Percentiles rank a stretch among this genome's conserved stretches.
Conservation (phyloP, 148 eudicot genomes). For the Cornus florida region DNA sequence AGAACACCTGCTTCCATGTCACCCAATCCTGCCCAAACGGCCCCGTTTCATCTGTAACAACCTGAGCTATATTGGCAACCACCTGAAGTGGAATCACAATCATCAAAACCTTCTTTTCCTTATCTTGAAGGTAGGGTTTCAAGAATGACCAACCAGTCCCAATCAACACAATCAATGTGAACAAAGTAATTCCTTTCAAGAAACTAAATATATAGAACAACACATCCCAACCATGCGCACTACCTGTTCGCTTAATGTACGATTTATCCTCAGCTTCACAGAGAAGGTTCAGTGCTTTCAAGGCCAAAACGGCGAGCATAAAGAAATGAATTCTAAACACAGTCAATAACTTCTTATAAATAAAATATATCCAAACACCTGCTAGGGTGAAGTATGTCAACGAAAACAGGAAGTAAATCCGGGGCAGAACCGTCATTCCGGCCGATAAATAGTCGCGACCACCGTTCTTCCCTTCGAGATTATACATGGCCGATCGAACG, state of each 20-base stretch:
- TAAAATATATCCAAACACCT: constrained; percentile 34
- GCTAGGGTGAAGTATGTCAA: constrained; percentile 37
- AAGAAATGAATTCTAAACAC: constrained; percentile 61
- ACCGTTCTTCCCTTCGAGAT: constrained; percentile 44
- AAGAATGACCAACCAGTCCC: constrained; percentile 91
- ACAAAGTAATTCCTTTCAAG: constrained; percentile 55
- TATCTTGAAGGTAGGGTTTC: constrained; percentile 74
- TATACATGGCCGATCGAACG: constrained; percentile 60
- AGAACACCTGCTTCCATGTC: constrained; percentile 81
- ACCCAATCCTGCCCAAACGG: constrained; percentile 63
- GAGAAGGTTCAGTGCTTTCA: constrained; percentile 60
- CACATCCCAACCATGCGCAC: constrained; percentile 83
- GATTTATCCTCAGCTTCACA: constrained; percentile 85
- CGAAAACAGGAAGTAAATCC: constrained; percentile 49
- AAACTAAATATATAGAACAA: constrained; percentile 70
- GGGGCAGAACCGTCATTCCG: constrained; percentile 55
- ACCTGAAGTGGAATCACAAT: constrained; percentile 81
- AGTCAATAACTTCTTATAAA: constrained; percentile 47
- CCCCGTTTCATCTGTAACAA: constrained; percentile 66
- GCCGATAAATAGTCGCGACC: constrained; percentile 67
- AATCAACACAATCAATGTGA: constrained; percentile 77
- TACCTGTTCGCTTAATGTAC: constrained; percentile 60
- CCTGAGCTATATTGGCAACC: constrained; percentile 68
- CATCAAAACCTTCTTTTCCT: constrained; percentile 80
- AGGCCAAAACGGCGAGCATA: constrained; percentile 59